A percentile compares a stretch with the other conserved stretches of the same genome.
Evolutionary conservation across 129 eudicot genomes (phyloP).

Genomic region (Logfia minima): DNA sequence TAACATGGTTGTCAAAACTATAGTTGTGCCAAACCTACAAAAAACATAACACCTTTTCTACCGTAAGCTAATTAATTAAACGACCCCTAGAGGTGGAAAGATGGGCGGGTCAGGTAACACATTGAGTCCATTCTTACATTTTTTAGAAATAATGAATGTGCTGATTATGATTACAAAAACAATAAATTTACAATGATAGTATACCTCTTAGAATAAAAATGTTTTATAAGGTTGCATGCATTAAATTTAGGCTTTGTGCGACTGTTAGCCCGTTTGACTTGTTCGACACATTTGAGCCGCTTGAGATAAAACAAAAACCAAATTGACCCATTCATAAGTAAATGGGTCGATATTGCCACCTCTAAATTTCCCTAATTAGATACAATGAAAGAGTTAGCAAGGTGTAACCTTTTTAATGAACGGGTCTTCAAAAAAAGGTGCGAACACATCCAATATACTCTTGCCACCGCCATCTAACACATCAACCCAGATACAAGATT

Average conservation of each 20-base stretch:
- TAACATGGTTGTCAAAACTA: conserved; percentile 84
- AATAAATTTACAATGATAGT: background rate
- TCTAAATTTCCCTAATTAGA: background rate
- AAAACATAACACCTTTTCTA: conserved; percentile 11
- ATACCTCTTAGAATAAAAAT: background rate
- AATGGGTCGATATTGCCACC: background rate
- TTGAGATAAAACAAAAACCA: background rate
- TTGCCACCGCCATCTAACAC: conserved; percentile 88
- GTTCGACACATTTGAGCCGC: background rate
- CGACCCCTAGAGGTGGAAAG: background rate
- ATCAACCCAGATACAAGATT: conserved; percentile 94
- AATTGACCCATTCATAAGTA: background rate
- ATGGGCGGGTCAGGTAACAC: background rate
- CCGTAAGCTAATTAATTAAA: background rate
- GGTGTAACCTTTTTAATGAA: conserved; percentile 66
- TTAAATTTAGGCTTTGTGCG: background rate
- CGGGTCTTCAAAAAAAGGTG: conserved; percentile 83
- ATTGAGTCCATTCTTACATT: background rate
- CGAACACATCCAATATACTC: conserved; percentile 57
- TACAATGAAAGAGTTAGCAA: background rate
- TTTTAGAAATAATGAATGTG: background rate
- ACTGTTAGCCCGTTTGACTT: background rate
- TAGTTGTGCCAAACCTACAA: conserved; percentile 99
- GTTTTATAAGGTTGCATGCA: background rate
- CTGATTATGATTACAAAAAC: background rate